A percentile compares a stretch with the other conserved stretches of the same genome.
These are phyloP conservation scores for Marchantia polymorpha DNA, from an alignment of 225 moss, liverwort and hornwort species.

Conservation along the genomic window DNA sequence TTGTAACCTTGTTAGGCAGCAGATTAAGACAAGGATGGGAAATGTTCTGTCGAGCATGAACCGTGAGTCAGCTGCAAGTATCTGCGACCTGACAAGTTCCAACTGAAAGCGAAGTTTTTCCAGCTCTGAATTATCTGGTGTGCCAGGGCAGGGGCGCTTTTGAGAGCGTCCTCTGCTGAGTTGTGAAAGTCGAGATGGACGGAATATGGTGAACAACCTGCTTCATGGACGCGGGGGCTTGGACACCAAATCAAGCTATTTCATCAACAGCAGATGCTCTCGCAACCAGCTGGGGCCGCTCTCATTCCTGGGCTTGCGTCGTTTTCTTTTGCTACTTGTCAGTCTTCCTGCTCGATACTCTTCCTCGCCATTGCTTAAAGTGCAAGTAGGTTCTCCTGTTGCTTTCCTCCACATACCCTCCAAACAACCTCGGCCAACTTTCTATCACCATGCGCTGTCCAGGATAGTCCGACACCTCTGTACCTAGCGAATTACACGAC, in stretches of 20 bases:
- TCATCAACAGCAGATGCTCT: background rate
- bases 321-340: background rate
- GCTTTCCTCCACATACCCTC: background rate
- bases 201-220: background rate
- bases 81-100: background rate
- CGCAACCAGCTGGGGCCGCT: no score
- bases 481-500: background rate
- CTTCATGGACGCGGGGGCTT: background rate
- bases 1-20: background rate
- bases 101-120: background rate
- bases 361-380: background rate
- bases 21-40: background rate
- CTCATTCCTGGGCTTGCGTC: no score
- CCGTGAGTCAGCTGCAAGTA: background rate
- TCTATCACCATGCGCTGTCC: background rate
- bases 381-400: background rate
- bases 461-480: background rate
- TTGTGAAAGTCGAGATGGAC: background rate
- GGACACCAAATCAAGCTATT: background rate
- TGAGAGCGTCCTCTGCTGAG: background rate
- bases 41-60: background rate
- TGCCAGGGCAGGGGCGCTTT: background rate
- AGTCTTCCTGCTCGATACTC: background rate
- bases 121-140: background rate
- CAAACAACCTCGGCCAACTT: background rate